Evolutionary conservation across 768 basidiomycete genomes (phyloP), one percentile per base, ranked within the genome.

Genomic region (Pleurotus sapidus): DNA sequence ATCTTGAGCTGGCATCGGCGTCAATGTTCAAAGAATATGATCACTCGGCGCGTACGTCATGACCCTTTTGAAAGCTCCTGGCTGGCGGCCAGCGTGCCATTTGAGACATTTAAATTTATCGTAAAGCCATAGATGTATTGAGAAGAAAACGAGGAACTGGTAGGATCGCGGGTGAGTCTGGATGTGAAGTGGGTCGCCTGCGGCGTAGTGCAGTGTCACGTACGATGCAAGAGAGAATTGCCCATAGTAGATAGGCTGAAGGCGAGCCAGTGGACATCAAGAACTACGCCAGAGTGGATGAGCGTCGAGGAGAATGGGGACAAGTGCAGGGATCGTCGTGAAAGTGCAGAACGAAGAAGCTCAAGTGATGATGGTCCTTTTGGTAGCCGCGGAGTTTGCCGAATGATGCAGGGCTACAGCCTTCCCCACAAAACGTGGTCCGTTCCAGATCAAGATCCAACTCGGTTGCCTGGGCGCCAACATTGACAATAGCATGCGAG

Each of bases 31-130:
- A 25, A 17, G 46, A 18, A 27, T 2, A 12, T 34, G 11, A 11
- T 11, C 30, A 34, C 15, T 38, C 57, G 25, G 20, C 46, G 50
- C 5, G 46, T 18, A 91, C 89, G 89, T 93, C 91, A 93, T 93
- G 66, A 93, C 79, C 50, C 92, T 80, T 72, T 89, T 92, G 81
- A 93, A 93, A 11, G 91, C 84, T 56, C 91, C 91, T 57, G 87
- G 88, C 67, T 89, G 88, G 53, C 88, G 79, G 34, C 88, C 89
- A 12, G 84, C 78, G 66, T 84, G 78, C 89, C 89, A 91, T 69
- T 75, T 80, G 46, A 91, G 70, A 70, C 91, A 91, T 60, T 84
- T 78, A 70, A 91, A 89, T 58, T 72, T 78, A 72, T 93, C 91
- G 64, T 91, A 93, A 60, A 74, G 76, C 88, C 88, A 93, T n/a